Evolutionary conservation across 75 land plant species (phyloP), one percentile per base, ranked within the genome.

Genomic region (Ceratopteris richardii): DNA sequence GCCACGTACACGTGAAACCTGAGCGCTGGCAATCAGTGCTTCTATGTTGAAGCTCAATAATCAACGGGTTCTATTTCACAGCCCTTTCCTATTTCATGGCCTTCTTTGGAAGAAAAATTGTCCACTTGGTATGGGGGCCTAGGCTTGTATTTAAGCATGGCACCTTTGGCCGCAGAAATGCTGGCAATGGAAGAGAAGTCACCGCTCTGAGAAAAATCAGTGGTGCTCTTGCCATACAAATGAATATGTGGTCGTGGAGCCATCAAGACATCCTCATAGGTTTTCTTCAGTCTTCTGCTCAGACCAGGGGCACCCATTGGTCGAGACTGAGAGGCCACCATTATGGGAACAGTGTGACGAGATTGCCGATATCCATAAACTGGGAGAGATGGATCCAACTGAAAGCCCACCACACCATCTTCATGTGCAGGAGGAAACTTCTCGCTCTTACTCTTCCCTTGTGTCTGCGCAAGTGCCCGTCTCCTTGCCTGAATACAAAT

Each of bases 341-440:
- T 52, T 19, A 28, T 24, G 2, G 29, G 54, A 2, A 25, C 4
- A 2, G 14, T 2, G 22, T 2, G 29, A 2, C 54, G 3, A 14
- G 14, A 2, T 40, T 14, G 42, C 9, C 42, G 12, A 40, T 40
- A 9, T 23, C 24, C 22, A 2, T 46, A 17, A 18, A 5, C 72
- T 30, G 67, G 72, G 28, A 77, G 83, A 27, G 79, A 69, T 10
- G 80, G 67, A 26, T 67, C 89, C 63, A 82, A 30, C 17, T 77
- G 75, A 57, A 66, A 87, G 21, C 92, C 92, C 51, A 84, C 76
- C 17, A 79, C 76, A 66, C 82, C 83, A 69, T 88, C 93, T 59
- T 85, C 86, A 62, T 84, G 87, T 33, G 88, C 82, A n/a, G 93
- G 93, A 48, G 87, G 88, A 54, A 88, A 88, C 62, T 88, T 88